Evolutionary conservation across 257 asterid species (phyloP).

Genomic region (Linaria vulgaris): DNA sequence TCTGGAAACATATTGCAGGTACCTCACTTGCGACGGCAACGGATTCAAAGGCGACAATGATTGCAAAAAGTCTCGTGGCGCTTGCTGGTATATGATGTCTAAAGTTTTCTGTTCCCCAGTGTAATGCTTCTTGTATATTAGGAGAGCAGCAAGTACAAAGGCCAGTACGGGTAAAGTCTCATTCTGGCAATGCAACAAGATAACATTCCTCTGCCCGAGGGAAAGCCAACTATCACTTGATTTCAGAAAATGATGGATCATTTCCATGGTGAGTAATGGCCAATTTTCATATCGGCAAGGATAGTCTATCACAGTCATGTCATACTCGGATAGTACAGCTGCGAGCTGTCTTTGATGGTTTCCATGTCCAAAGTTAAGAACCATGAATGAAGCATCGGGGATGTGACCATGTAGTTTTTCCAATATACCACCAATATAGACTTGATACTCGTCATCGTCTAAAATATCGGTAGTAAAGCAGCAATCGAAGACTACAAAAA

Average conservation of each 20-base stretch:
- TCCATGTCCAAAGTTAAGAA: constrained; percentile 54
- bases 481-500: constrained; percentile 63
- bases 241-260: constrained; percentile 58
- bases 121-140: constrained; percentile 50
- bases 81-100: constrained; percentile 67
- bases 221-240: constrained; percentile 68
- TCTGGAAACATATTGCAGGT: constrained; percentile 60
- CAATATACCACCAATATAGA: constrained; percentile 39
- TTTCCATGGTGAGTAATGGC: constrained; percentile 58
- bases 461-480: constrained; percentile 48
- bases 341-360: constrained; percentile 36
- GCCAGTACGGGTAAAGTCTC: constrained; percentile 58
- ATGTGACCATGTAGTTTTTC: constrained; percentile 48
- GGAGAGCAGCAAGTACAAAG: constrained; percentile 55
- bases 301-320: constrained; percentile 50
- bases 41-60: constrained; percentile 52
- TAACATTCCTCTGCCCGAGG: constrained; percentile 50
- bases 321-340: constrained; percentile 32
- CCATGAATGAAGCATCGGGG: constrained; percentile 60
- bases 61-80: constrained; percentile 48
- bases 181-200: constrained; percentile 62
- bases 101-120: constrained; percentile 56
- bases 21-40: constrained; percentile 73
- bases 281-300: constrained; percentile 45
- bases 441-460: constrained; percentile 41